A percentile compares a stretch with the other conserved stretches of the same genome.
Evolutionary conservation across 768 basidiomycete genomes (phyloP).

Genomic region (Tremella yokohamensis): DNA sequence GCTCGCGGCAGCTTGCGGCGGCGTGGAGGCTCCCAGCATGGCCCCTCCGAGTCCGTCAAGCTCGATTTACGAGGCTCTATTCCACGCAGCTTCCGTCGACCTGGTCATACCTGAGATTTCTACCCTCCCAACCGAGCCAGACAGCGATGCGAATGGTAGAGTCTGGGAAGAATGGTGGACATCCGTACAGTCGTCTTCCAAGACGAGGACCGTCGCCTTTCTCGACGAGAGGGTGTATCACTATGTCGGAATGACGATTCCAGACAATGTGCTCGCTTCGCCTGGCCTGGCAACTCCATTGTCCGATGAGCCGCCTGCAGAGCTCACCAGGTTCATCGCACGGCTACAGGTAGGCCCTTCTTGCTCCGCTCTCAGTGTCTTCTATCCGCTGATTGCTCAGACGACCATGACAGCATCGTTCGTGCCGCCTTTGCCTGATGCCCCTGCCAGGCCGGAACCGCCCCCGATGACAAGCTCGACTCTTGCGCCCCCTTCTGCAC

Average conservation of each 20-base stretch:
- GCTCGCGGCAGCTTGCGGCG: background rate
- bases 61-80: constrained; percentile 24
- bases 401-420: constrained; percentile 78
- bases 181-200: constrained; percentile 25
- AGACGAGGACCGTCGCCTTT: constrained; percentile 15
- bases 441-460: constrained; percentile 4
- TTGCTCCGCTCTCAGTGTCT: background rate
- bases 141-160: background rate
- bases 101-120: constrained; percentile 27
- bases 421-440: constrained; percentile 39
- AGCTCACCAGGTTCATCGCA: constrained; percentile 24
- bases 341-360: constrained; percentile 16
- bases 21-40: background rate
- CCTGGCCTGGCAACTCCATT: constrained; percentile 3
- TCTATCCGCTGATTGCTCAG: constrained; percentile 52
- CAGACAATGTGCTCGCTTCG: background rate
- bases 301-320: constrained; percentile 16
- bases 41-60: background rate
- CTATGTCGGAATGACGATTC: background rate
- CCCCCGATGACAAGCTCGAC: background rate
- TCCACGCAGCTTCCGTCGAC: constrained; percentile 29
- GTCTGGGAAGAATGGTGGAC: constrained; percentile 24
- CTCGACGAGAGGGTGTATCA: background rate
- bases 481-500: constrained; percentile 7
- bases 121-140: constrained; percentile 6